Evolutionary conservation across 768 basidiomycete genomes (phyloP).

Genomic region (Boletus rubropictus): DNA sequence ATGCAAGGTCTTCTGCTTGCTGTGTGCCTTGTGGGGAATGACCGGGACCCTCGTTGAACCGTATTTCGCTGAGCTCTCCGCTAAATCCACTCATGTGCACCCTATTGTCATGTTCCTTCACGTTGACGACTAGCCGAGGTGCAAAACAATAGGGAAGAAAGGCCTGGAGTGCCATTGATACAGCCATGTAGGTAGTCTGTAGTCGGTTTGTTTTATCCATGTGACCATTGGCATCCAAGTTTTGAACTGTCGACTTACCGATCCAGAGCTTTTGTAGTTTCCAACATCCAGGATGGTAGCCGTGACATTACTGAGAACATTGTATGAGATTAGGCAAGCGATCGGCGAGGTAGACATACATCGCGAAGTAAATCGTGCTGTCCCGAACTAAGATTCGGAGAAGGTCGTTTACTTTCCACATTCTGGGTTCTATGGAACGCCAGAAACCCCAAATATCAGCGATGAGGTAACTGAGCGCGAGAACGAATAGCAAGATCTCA

Average conservation of each 20-base stretch:
- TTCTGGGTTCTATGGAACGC: not conserved
- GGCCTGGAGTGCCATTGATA: slow-evolving; percentile 12
- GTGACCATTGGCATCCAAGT: not conserved
- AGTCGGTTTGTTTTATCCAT: not conserved
- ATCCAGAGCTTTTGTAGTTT: not conserved
- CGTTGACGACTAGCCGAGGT: slow-evolving; percentile 16
- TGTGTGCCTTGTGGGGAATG: not conserved
- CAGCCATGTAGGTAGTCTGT: slow-evolving; percentile 7
- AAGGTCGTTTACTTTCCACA: slow-evolving; percentile 3
- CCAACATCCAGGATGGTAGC: slow-evolving; percentile 4
- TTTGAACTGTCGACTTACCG: not conserved
- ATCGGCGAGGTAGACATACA: slow-evolving; percentile 5
- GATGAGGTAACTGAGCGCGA: slow-evolving; percentile 11
- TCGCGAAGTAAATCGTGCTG: slow-evolving; percentile 16
- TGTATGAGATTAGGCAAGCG: not conserved
- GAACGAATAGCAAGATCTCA: slow-evolving; percentile 13
- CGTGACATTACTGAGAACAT: slow-evolving; percentile 1
- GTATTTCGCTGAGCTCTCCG: not conserved
- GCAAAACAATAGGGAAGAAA: slow-evolving; percentile 17
- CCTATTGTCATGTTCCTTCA: slow-evolving; percentile 8
- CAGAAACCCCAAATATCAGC: slow-evolving; percentile 3
- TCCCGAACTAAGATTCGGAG: slow-evolving; percentile 15
- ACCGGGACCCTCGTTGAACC: not conserved
- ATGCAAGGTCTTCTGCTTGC: not conserved
- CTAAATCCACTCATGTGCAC: slow-evolving; percentile 6